Conservation (phyloP, 164 flowering plant species). For the Taxillus chinensis region DNA sequence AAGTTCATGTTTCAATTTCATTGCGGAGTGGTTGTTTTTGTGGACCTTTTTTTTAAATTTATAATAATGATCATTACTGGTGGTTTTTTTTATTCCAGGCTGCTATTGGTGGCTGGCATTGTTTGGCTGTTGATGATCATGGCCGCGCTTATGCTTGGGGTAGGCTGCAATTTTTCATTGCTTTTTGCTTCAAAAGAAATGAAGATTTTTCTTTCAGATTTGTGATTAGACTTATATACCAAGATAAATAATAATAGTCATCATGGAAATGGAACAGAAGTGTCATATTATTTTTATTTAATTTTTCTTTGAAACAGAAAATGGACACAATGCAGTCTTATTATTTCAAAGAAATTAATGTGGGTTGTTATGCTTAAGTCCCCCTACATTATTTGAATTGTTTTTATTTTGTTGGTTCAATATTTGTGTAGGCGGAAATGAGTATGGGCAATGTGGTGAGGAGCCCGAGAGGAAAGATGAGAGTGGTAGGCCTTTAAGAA, state of each 20-base stretch:
- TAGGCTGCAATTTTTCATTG: slow-evolving; percentile 11
- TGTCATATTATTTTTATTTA: too few relatives aligned
- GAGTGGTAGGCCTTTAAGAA: slow-evolving; percentile 53
- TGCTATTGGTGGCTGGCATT: slow-evolving; percentile 99
- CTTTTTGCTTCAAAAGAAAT: too few relatives aligned
- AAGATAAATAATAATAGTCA: too few relatives aligned
- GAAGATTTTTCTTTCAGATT: too few relatives aligned
- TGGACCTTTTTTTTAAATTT: not conserved
- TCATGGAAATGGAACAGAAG: too few relatives aligned
- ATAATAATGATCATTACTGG: too few relatives aligned
- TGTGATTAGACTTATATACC: too few relatives aligned
- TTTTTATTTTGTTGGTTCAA: not conserved
- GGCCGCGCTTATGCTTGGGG: slow-evolving; percentile 99
- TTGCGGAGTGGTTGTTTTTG: not conserved
- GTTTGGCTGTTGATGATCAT: slow-evolving; percentile 98
- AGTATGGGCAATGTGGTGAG: slow-evolving; percentile 99
- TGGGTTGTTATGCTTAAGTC: too few relatives aligned
- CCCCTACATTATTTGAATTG: not conserved
- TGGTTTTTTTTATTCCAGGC: slow-evolving; percentile 47
- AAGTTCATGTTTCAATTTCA: not conserved
- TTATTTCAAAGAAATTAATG: too few relatives aligned
- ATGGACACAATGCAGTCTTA: not conserved
- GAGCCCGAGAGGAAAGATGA: slow-evolving; percentile 88
- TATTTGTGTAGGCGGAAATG: slow-evolving; percentile 81
- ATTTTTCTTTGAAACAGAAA: not conserved